Evolutionary conservation across 441 rosid genomes (phyloP).

Genomic region (Arabidopsis hybrid): DNA sequence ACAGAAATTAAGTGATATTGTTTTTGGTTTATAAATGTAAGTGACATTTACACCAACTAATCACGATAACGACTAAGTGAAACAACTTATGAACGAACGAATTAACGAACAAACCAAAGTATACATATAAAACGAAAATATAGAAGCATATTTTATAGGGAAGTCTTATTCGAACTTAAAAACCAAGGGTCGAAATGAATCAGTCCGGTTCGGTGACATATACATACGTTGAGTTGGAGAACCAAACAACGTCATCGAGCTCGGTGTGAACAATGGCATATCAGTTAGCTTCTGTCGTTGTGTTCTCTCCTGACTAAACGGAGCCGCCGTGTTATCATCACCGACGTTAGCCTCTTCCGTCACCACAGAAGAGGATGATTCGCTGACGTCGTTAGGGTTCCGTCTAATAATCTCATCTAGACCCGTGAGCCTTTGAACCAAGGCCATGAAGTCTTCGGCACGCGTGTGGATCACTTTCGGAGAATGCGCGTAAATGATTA

Average conservation of each 20-base stretch:
- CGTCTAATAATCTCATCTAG: constrained; percentile 10
- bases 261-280: constrained; percentile 63
- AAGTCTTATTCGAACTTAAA: constrained; percentile 51
- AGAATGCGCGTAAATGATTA: constrained; percentile 57
- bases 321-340: background rate
- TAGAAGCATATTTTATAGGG: constrained; percentile 7
- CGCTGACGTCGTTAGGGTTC: constrained; percentile 26
- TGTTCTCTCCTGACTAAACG: constrained; percentile 36
- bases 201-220: constrained; percentile 40
- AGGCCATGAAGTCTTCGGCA: constrained; percentile 68
- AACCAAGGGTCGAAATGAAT: constrained; percentile 40
- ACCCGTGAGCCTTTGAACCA: constrained; percentile 71
- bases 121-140: background rate
- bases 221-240: constrained; percentile 45
- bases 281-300: constrained; percentile 42
- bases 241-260: constrained; percentile 49
- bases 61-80: constrained; percentile 15
- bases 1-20: background rate
- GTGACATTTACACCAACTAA: constrained; percentile 13
- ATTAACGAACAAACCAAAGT: constrained; percentile 13
- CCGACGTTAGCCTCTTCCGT: constrained; percentile 44
- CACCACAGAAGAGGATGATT: constrained; percentile 49
- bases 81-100: constrained; percentile 13
- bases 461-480: constrained; percentile 69
- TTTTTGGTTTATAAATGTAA: background rate